Conservation (phyloP, 495 filamentous ascomycete genomes). For the Annulohypoxylon nitens region DNA sequence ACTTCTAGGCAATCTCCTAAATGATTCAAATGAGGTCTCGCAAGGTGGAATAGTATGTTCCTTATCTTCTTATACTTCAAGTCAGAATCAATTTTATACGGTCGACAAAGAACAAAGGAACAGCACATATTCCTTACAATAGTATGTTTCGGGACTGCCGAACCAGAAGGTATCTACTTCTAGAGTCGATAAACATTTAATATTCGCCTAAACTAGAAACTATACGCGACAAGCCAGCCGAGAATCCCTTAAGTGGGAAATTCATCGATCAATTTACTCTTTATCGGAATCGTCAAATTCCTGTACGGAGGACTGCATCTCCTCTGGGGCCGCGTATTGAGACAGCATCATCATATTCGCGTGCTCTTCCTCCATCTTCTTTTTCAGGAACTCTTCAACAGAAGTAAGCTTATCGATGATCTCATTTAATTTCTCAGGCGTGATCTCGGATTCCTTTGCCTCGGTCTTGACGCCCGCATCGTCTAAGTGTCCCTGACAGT, state of each 20-base stretch:
- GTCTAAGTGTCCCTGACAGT: conserved; percentile 26
- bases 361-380: conserved; percentile 33
- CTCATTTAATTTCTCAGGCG: background rate
- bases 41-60: background rate
- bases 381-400: conserved; percentile 26
- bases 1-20: background rate
- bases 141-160: background rate
- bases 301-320: background rate
- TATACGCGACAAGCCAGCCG: background rate
- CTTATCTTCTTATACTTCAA: background rate
- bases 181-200: background rate
- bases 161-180: background rate
- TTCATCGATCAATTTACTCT: background rate
- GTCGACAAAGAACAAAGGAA: no score
- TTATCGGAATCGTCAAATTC: background rate
- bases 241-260: no score
- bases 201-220: background rate
- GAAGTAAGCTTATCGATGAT: conserved; percentile 7
- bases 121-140: background rate
- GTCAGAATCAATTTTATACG: background rate
- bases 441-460: background rate
- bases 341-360: conserved; percentile 44
- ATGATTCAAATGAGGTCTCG: background rate
- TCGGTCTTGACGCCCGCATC: conserved; percentile 21
- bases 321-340: background rate